Evolutionary conservation across 352 stramenopile species (phyloP), one percentile per base, ranked within the genome.

Genomic region (Albugo laibachii): DNA sequence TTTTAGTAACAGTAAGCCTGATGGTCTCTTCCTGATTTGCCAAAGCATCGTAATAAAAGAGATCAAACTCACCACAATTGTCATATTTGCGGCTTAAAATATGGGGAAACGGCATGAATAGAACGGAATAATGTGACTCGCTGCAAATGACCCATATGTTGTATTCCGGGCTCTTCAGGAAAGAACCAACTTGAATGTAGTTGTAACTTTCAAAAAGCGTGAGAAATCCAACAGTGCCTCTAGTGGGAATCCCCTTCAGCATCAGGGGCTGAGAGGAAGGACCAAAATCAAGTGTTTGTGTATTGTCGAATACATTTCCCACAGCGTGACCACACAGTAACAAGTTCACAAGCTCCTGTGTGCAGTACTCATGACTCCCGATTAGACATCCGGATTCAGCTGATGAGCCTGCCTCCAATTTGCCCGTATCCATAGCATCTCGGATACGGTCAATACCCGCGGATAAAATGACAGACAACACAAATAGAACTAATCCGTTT

Each of bases 291-390:
- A 95, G 56, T 16, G 83, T 61, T 48, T 92, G 68, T 20, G 62
- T 73, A 12, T 93, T 86, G 55, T 98, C 73, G 61, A 98, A 97
- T 2, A 97, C 83, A 52, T 97, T 97, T 59, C 81, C 95, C 47
- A 66, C 72, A 6, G 89, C 89, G 36, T 82, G 69, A 10, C 94
- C 94, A 18, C 81, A 80, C 6, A 98, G 59, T n/a, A 97, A 57
- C 36, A 98, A 56, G 65, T 97, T 98, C 8, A 98, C 94, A 19
- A 97, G 68, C 57, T 98, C 94, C 50, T 97, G 89, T 0, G 76
- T 89, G 47, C 80, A 91, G 41, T 94, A 94, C 49, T 92, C 78
- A 50, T 93, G 81, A 0, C 56, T 59, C 12, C 83, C 83, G 36
- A 95, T 85, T 37, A 95, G 61, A 49, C 49, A 27, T 16, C 31